Percentiles rank a stretch among this genome's conserved stretches.
These are phyloP conservation scores for Multifurca ochricompacta DNA, from an alignment of 768 basidiomycete species.

Conservation along the genomic window DNA sequence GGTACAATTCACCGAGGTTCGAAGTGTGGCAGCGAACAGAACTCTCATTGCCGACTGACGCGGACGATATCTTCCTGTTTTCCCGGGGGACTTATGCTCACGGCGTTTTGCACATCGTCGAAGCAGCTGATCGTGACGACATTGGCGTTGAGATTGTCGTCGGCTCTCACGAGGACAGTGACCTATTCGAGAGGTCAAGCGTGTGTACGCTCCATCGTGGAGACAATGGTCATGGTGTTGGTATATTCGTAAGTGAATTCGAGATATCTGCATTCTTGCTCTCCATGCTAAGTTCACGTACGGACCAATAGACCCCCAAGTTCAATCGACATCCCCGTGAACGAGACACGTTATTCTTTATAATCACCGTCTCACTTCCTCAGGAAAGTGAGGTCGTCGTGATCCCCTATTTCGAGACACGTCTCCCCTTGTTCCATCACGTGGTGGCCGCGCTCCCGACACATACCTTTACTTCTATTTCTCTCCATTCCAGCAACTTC, in stretches of 20 bases:
- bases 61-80: constrained; percentile 7
- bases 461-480: constrained; percentile 6
- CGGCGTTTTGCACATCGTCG: neutral
- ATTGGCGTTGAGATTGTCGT: constrained; percentile 13
- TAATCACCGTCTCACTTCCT: constrained; percentile 11
- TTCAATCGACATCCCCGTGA: neutral
- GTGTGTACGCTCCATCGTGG: constrained; percentile 6
- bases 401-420: constrained; percentile 6
- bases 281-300: neutral
- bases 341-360: neutral
- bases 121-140: constrained; percentile 4
- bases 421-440: constrained; percentile 9
- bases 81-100: neutral
- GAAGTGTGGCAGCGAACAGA: neutral
- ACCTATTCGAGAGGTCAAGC: neutral
- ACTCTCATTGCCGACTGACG: constrained; percentile 3
- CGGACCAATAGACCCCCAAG: neutral
- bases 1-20: neutral
- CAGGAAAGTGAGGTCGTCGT: neutral
- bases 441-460: neutral
- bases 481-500: neutral
- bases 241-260: constrained; percentile 4
- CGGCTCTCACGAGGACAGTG: neutral
- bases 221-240: constrained; percentile 6
- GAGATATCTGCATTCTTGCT: neutral